Conservation (phyloP, 768 basidiomycete species). For the Holtermanniella nyarrowii region DNA sequence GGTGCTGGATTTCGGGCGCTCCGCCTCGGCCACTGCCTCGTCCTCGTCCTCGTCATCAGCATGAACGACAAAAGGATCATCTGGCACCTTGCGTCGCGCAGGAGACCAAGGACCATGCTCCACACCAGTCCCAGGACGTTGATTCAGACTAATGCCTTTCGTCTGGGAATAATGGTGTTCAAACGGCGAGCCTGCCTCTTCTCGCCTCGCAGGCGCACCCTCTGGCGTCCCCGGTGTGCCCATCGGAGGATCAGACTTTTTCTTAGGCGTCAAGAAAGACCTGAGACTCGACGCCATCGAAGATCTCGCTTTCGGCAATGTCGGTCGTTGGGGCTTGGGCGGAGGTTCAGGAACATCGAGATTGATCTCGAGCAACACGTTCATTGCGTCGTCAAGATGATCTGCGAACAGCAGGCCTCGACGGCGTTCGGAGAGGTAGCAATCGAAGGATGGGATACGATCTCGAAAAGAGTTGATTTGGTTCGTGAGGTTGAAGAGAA, state of each 20-base stretch:
- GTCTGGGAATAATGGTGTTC: constrained; percentile 75
- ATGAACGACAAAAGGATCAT: neutral
- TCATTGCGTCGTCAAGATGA: constrained; percentile 80
- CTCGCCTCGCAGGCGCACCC: constrained; percentile 29
- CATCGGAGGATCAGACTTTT: constrained; percentile 46
- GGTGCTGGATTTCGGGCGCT: constrained; percentile 33
- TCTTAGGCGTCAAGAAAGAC: constrained; percentile 63
- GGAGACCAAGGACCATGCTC: constrained; percentile 58
- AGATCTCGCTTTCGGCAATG: constrained; percentile 6
- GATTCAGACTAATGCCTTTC: constrained; percentile 57
- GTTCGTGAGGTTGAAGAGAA: constrained; percentile 66
- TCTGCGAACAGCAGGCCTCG: constrained; percentile 84
- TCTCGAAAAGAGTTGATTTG: constrained; percentile 74
- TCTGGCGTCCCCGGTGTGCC: constrained; percentile 26
- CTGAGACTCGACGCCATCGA: constrained; percentile 38
- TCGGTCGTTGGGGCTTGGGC: neutral
- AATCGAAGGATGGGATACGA: constrained; percentile 68
- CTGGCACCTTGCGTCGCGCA: constrained; percentile 45
- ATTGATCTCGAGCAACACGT: constrained; percentile 56
- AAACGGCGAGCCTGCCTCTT: constrained; percentile 49
- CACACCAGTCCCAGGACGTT: constrained; percentile 56
- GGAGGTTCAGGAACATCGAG: neutral
- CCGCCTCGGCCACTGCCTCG: constrained; percentile 35
- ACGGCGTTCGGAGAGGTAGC: constrained; percentile 69
- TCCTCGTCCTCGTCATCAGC: constrained; percentile 3